Conservation (phyloP, 441 rosid genomes). For the California macrophylla region DNA sequence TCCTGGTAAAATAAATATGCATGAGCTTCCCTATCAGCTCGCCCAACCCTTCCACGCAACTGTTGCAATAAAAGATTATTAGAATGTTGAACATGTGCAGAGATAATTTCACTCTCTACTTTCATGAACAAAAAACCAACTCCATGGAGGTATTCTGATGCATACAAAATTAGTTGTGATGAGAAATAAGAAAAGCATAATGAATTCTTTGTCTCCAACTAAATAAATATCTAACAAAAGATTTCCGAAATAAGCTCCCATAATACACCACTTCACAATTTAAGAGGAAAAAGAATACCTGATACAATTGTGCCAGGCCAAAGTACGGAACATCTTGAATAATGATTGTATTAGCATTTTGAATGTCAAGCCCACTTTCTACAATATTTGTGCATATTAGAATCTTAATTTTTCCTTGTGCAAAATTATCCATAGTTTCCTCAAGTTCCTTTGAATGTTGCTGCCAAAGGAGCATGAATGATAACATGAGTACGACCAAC, state of each 20-base stretch:
- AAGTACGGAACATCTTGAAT: slow-evolving; percentile 95
- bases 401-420: slow-evolving; percentile 66
- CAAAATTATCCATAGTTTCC: slow-evolving; percentile 89
- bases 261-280: background rate
- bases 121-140: background rate
- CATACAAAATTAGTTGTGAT: background rate
- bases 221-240: background rate
- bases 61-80: slow-evolving; percentile 24
- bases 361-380: slow-evolving; percentile 97
- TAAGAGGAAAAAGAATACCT: slow-evolving; percentile 38
- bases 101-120: slow-evolving; percentile 8
- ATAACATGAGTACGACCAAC: slow-evolving; percentile 2
- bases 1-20: slow-evolving; percentile 91
- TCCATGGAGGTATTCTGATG: background rate
- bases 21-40: slow-evolving; percentile 94
- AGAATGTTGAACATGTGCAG: background rate
- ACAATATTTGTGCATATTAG: slow-evolving; percentile 90
- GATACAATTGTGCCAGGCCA: slow-evolving; percentile 91
- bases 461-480: slow-evolving; percentile 35
- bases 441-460: slow-evolving; percentile 87
- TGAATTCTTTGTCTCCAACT: background rate
- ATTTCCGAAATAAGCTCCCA: background rate
- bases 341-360: slow-evolving; percentile 87
- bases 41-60: slow-evolving; percentile 99
- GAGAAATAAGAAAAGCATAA: background rate